Base-by-base conservation (phyloP, 306 rosid species). In the Canavalia gladiata region DNA sequence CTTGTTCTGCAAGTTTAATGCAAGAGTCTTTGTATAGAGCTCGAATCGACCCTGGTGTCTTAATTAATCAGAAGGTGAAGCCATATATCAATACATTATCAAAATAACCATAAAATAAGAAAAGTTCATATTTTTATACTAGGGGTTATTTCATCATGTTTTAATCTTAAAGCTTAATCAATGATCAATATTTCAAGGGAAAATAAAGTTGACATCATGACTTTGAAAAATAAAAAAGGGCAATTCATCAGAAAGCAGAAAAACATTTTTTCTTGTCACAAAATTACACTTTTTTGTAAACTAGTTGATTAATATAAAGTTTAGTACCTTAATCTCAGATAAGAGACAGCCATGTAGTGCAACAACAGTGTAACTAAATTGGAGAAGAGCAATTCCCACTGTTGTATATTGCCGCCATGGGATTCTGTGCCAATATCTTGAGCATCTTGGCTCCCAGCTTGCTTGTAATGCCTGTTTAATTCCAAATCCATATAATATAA, bases 371-470 rank as follows among this genome's bases (percentile, higher is more conserved):
- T 91, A 95, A 63, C 99, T 95, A 50, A 91, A 93, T 42, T 90
- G 93, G 60, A 95, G 99, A 87, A 95, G 94, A 82, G 92, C 88
- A 49, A 72, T 77, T 76, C 98, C 99, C 0, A 91, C 81, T 82
- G 82, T 91, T 51, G 86, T 89, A 66, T 95, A 95, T 64, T 85
- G 97, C 87, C 92, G 90, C 94, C 95, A 91, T 59, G 99, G 99
- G 62, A 90, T 80, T 76, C 84, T 85, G 76, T 86, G 84, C 58
- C 95, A 93, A 56, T 86, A 83, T 70, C 86, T 88, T 46, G 96
- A 88, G 84, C 87, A 95, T 81, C 97, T 93, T 39, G 99, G 99
- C 84, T 95, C 99, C 99, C 99, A 95, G 81, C 92, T 93, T 81
- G 99, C 98, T 81, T 93, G 88, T 60, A 89, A 79, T 74, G 99